Conservation (phyloP, 495 filamentous ascomycete genomes). For the Xylaria venustula region DNA sequence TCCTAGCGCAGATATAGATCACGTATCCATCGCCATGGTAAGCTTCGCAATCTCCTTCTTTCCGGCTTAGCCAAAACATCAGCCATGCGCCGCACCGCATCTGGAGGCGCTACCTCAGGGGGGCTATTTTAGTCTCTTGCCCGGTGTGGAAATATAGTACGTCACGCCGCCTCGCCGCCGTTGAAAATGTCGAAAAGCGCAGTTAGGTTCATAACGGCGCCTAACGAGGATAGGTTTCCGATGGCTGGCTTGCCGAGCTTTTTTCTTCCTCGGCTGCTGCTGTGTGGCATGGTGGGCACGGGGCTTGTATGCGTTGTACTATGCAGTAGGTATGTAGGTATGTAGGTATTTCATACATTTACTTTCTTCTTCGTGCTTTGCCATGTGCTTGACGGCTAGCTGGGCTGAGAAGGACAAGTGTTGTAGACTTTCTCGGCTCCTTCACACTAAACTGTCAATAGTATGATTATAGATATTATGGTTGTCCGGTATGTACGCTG, state of each 20-base stretch:
- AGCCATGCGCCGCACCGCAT: conserved; percentile 1
- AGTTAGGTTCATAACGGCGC: conserved; percentile 11
- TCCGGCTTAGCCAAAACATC: conserved; percentile 1
- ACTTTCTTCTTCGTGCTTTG: too few relatives aligned
- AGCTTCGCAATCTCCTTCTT: conserved; percentile 12
- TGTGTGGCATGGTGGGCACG: neutral
- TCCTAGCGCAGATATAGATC: too few relatives aligned
- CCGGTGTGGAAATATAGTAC: conserved; percentile 1
- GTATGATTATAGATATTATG: too few relatives aligned
- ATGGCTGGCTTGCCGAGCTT: conserved; percentile 3
- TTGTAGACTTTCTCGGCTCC: too few relatives aligned
- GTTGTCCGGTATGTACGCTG: too few relatives aligned
- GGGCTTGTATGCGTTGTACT: neutral
- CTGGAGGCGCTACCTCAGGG: conserved; percentile 3
- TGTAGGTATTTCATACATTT: too few relatives aligned
- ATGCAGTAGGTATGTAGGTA: too few relatives aligned
- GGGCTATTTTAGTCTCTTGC: conserved; percentile 2
- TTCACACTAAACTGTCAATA: too few relatives aligned
- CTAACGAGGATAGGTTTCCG: neutral
- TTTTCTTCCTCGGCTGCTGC: neutral
- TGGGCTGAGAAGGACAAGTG: neutral
- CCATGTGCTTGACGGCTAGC: too few relatives aligned
- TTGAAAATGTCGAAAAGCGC: neutral
- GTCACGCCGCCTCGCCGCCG: neutral
- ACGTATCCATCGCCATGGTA: neutral